Evolutionary conservation across 177 flowering plant species (phyloP), one percentile per base, ranked within the genome.

Genomic region (Vitis hybrid): DNA sequence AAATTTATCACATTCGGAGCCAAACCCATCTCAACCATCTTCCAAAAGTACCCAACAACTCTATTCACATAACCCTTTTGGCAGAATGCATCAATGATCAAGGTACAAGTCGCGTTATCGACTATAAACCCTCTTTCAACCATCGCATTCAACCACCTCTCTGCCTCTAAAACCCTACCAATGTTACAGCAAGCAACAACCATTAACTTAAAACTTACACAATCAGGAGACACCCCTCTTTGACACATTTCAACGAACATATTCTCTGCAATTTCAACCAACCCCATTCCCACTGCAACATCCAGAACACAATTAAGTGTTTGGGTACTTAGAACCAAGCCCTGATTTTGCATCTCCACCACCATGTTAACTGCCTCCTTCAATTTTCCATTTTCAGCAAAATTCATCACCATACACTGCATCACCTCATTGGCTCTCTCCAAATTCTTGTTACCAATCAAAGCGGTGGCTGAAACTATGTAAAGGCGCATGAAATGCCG

Each of bases 171-270:
- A 74, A 88, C 68, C 7, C 73, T 79, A 8, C 89, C 88, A 3
- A 20, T 57, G 61, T 89, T 86, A 74, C 97, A 92, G 77, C 82
- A 82, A 15, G 70, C 85, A 52, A 79, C 68, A 62, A 91, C 81
- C 85, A 94, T 84, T 19, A 80, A 72, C 86, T 82, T 88, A 61
- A 81, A 91, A 76, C 83, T 87, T 29, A 53, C 76, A 57, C 78
- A 59, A 82, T 92, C 82, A 2, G 90, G 90, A 57, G 52, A 62
- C 10, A 85, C 90, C 51, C 93, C 97, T 84, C 91, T 91, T 8
- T 59, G 73, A 70, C 68, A 73, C 97, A 95, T 90, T 87, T 92
- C 97, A 63, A 81, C 87, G 55, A 94, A 90, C 90, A 84, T 80
- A 1, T 87, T 68, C 79, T 85, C 88, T 14, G 91, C 94, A 56